phyloP scores from a whole-genome alignment of 495 filamentous ascomycete genomes.

The Venustampulla echinocandica region DNA sequence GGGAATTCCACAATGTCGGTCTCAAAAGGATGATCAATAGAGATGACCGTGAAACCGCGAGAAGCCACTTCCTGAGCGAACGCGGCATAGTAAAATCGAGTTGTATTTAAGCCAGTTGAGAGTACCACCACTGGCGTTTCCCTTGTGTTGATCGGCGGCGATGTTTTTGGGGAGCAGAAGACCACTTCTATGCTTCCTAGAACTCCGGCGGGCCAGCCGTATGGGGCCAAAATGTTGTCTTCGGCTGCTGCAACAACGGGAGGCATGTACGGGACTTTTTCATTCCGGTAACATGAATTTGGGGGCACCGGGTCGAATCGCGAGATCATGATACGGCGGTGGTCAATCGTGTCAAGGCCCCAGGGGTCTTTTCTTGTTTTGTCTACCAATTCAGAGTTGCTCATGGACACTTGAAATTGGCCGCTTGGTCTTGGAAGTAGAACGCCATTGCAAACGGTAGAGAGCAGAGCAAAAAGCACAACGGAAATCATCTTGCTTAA shows the following conservation, averaged over 20 bases:
- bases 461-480: neutral
- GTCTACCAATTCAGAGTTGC: constrained; percentile 26
- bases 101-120: constrained; percentile 26
- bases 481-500: too few relatives aligned
- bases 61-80: constrained; percentile 37
- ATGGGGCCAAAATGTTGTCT: constrained; percentile 5
- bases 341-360: constrained; percentile 20
- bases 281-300: constrained; percentile 6
- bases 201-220: constrained; percentile 1
- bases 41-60: constrained; percentile 37
- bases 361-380: constrained; percentile 26
- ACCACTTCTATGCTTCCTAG: neutral
- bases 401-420: constrained; percentile 22
- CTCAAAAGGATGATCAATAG: constrained; percentile 43
- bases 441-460: neutral
- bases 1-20: constrained; percentile 38
- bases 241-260: neutral
- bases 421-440: constrained; percentile 15
- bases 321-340: constrained; percentile 29
- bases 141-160: neutral
- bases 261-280: constrained; percentile 8
- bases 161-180: neutral
- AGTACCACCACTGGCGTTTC: constrained; percentile 27
- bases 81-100: constrained; percentile 31
- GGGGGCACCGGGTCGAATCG: constrained; percentile 28